Evolutionary conservation across 2,329 filamentous ascomycete species (phyloP), one percentile per base, ranked within the genome.

Genomic region (Zymoseptoria passerinii): DNA sequence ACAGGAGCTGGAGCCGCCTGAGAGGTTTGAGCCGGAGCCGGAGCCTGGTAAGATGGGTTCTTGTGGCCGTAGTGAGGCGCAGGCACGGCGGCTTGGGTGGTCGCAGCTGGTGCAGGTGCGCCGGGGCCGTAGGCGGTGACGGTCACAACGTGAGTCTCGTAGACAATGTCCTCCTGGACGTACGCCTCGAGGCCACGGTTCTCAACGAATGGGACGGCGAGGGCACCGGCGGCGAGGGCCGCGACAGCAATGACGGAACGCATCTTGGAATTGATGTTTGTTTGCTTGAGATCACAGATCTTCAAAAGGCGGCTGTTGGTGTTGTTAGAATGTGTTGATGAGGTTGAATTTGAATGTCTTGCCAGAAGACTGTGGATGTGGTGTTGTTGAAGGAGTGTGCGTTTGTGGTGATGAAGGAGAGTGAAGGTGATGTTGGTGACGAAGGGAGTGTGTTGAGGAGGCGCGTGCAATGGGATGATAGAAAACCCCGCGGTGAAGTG

Each of bases 211-310:
- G 73, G 73, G 28, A 69, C 64, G 58, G 73, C 72, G 53, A 74
- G 57, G 51, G 67, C 72, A 57, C 67, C 66, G 56, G 68, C 71
- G 57, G 68, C 72, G 55, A 75, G 67, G 57, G 71, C 71, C 44
- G 70, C 72, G 56, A 70, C 58, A 60, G 70, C 58, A 53, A 74
- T 44, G 48, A 70, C 61, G 52, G 72, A 71, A 63, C 70, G 73
- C 73, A 75, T 73, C 51, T 66, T 70, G 54, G 55, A 55, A 51
- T 63, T 66, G 58, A 55, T 65, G 59, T 58, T 65, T 60, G 63
- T 58, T 64, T 50, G 49, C 23, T 50, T 50, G 19, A 27, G 49
- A 50, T 50, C 49, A 50, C 49, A 50, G 49, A 50, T 50, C 49
- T 50, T 27, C 49, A 18, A 50, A 27, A 50, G 23, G 23, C 35